Base-by-base conservation (phyloP, 108 stramenopile species). In the Epithemia pelagica region DNA sequence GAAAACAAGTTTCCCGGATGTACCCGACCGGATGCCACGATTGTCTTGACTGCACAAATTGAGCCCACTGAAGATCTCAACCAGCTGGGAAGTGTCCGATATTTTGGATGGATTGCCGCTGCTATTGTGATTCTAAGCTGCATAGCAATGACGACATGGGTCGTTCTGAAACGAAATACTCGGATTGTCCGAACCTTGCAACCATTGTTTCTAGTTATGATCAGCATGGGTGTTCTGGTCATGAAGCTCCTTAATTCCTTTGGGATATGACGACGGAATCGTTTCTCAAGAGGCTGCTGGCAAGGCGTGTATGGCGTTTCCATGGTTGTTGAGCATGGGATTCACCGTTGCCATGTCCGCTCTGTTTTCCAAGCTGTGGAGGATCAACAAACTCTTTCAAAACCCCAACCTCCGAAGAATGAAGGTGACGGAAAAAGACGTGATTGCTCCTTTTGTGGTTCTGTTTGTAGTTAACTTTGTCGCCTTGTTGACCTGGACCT, bases 341-440 rank as follows among this genome's bases (percentile, higher is more conserved):
- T 83, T 83, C 51, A 61, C 71, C 1, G 66, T 67, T 20, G 61
- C 71, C 2, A 78, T 86, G 30, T 70, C 78, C 1, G 82, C 82
- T 22, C 67, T 86, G 15, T 80, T 74, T 54, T 72, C 74, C 59
- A 86, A 86, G 70, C 73, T 79, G 2, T 80, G 73, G 79, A 74
- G 85, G 30, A 54, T 86, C 54, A 82, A 82, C 58, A 61, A 66
- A 59, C 23, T 83, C 21, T 62, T 75, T 23, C 30, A 52, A 23
- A 28, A 52, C 25, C 2, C 19, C 2, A 18, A 20, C n/a, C 65
- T 73, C 24, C 62, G 62, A 19, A 28, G 75, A 18, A 61, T 77
- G 24, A 62, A 25, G 19, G 75, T 79, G 10, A 60, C 27, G 26
- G 64, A 28, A 18, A 25, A 23, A 19, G 75, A 83, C 59, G 82